Evolutionary conservation across 2,329 filamentous ascomycete species (phyloP), one percentile per base, ranked within the genome.

Genomic region (Teratosphaeria epicoccoides): DNA sequence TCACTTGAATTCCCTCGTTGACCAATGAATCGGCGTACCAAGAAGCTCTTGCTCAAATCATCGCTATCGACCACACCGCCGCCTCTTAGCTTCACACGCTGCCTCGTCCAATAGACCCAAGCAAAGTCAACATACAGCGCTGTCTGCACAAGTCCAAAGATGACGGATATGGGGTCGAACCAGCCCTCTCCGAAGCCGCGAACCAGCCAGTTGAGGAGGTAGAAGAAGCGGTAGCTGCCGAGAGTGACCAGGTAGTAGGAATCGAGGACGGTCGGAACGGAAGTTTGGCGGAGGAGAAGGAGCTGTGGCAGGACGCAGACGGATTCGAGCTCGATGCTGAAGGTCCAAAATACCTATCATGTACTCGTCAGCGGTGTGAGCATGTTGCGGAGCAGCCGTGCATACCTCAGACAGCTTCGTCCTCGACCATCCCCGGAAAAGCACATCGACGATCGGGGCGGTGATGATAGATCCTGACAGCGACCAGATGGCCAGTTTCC

Each of bases 81-180:
- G 59, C 82, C 84, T 55, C 91, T 81, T 14, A 97, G 82, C 82
- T 96, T 96, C 64, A 97, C 89, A 52, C 90, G 82, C 73, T 96
- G 91, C 57, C 91, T 81, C 10, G 85, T 87, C 73, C 87, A 96
- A 75, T 97, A 97, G 1, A 97, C 89, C 89, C 90, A 96, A 29
- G 88, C 89, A 66, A 97, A 97, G 70, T 97, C 91, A 60, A 90
- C 68, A 69, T 96, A 96, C 43, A 96, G 80, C 1, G 85, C 83
- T 0, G 89, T 96, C 72, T 97, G 91, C 24, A 97, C 75, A 54
- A 94, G 73, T 51, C 91, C 91, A 63, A 95, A 96, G 55, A 94
- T 80, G 65, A 93, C 81, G 6, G 87, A 84, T 9, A 91, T 80
- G 3, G 81, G 76, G 61, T 90, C 84, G 55, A 83, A 82, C 56